Percentiles rank a stretch among this genome's conserved stretches.
These are phyloP conservation scores for Astrothelium subdiscretum DNA, from an alignment of 495 filamentous ascomycete genomes.

Conservation along the genomic window DNA sequence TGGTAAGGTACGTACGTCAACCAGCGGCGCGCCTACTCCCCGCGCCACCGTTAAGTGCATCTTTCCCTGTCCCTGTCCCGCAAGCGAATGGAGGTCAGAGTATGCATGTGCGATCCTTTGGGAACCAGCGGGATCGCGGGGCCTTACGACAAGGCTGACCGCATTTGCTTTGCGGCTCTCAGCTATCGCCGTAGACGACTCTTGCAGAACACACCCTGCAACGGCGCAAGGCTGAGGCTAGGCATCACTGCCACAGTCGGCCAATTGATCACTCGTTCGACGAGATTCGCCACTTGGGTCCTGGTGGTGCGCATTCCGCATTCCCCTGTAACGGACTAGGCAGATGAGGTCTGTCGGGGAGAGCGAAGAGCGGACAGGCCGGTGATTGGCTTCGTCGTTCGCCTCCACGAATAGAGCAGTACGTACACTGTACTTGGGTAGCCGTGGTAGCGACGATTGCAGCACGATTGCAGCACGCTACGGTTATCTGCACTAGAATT, in stretches of 20 bases:
- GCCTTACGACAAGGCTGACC: neutral
- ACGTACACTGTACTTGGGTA: neutral
- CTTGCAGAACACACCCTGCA: neutral
- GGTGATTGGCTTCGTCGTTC: neutral
- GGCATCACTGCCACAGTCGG: neutral
- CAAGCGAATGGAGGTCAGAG: neutral
- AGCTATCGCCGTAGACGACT: neutral
- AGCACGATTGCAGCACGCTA: neutral
- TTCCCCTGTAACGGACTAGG: neutral
- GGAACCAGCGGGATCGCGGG: neutral
- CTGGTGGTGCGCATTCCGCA: no score
- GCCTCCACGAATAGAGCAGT: neutral
- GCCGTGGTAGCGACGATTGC: neutral
- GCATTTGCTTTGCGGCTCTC: conserved; percentile 1
- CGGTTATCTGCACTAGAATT: neutral
- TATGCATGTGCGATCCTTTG: neutral
- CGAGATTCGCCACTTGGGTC: neutral
- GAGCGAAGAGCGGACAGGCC: neutral
- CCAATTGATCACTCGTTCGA: no score
- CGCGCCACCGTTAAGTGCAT: neutral
- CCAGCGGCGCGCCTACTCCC: neutral
- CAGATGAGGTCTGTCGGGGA: no score
- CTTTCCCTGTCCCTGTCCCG: neutral
- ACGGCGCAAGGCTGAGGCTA: neutral
- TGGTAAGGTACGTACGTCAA: no score